Evolutionary conservation across 2,329 filamentous ascomycete species (phyloP).

Genomic region (Colletotrichum orchidophilum): DNA sequence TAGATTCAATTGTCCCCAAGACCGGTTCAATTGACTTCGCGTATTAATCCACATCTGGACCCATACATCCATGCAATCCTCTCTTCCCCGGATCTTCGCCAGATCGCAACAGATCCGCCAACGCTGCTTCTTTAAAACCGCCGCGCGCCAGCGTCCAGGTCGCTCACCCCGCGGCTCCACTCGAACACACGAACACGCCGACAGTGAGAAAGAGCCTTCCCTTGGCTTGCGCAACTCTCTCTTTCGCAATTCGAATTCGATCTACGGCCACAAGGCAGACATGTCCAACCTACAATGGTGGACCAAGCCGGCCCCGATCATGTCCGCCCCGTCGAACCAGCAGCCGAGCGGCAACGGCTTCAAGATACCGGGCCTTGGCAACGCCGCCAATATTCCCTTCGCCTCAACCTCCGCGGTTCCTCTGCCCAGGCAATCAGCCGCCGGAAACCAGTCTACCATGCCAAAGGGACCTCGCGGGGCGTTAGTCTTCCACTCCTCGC

Average conservation of each 20-base stretch:
- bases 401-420: neutral
- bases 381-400: conserved; percentile 10
- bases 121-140: neutral
- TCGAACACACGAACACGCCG: neutral
- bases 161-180: neutral
- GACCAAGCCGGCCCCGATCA: conserved; percentile 22
- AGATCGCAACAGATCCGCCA: conserved; percentile 10
- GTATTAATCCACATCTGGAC: neutral
- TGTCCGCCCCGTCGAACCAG: neutral
- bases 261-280: neutral
- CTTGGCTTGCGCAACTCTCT: neutral
- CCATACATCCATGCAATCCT: conserved; percentile 16
- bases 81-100: conserved; percentile 6
- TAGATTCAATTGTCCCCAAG: no score
- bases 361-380: conserved; percentile 31
- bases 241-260: neutral
- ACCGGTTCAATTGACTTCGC: neutral
- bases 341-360: conserved; percentile 12
- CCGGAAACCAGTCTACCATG: neutral
- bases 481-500: neutral
- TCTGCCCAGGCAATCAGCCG: neutral
- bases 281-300: conserved; percentile 29
- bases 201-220: neutral
- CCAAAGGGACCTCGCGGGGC: neutral
- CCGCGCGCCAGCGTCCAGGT: neutral